Evolutionary conservation across 139 green algal species (phyloP), one percentile per base, ranked within the genome.

Genomic region (Protoeuglena noctilucae): DNA sequence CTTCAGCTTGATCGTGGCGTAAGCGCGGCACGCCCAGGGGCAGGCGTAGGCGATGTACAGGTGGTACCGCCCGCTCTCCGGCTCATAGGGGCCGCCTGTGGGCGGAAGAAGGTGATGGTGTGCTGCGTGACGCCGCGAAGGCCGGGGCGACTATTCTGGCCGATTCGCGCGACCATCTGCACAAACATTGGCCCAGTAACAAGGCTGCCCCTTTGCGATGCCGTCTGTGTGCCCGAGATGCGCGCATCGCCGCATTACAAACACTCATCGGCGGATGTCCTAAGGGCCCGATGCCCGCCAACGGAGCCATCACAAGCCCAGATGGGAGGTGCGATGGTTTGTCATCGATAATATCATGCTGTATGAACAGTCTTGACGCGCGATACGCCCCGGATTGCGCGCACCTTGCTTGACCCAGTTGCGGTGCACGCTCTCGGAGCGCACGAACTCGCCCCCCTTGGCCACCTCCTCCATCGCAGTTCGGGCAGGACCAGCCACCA

Each of bases 21-120:
- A 48, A 28, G 68, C 80, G 16, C 91, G 66, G 48, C 43, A 74
- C 0, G 91, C 91, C 86, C 88, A 98, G 21, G 91, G 91, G 56
- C 91, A 98, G 0, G 85, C 88, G 24, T 86, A 79, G 12, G 70
- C 79, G n/a, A 98, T 70, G 67, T 95, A 96, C 28, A 98, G 76
- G 57, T 95, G 83, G 65, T 97, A 98, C 7, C 91, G 70, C 9
- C 64, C 74, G 52, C 72, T 77, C 9, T 7, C 9, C 34, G 34
- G 34, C 34, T 43, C 34, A 43, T 19, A 43, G 9, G 9, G 34
- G 9, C 34, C 34, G 34, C 34, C 9, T 12, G 34, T 43, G 9
- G 7, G 34, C 9, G 34, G 34, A 12, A 19, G 12, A 12, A 43
- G 7, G 12, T 43, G 9, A 43, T n/a, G 9, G 34, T 43, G 34